Evolutionary conservation across 495 filamentous ascomycete species (phyloP).

Genomic region (Filosporella fistucella): DNA sequence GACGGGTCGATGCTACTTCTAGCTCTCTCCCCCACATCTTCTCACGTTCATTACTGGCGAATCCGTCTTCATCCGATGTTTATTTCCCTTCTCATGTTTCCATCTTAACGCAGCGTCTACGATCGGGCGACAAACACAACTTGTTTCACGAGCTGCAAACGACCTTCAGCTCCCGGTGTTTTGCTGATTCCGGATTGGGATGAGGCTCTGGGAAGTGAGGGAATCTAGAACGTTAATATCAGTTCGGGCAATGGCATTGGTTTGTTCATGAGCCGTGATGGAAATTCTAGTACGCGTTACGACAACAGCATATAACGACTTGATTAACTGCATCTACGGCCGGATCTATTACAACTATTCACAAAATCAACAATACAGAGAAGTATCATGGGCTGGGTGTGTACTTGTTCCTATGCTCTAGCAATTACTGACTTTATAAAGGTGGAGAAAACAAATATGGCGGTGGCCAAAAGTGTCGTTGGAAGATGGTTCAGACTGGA

Average conservation of each 20-base stretch:
- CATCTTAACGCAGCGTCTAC: not conserved
- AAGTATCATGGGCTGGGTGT: slow-evolving; percentile 23
- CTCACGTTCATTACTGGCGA: not conserved
- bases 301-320: no score
- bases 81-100: not conserved
- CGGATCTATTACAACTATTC: not conserved
- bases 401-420: not conserved
- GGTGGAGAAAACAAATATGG: slow-evolving; percentile 27
- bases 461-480: slow-evolving; percentile 36
- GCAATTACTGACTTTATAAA: slow-evolving; percentile 3
- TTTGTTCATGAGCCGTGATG: not conserved
- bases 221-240: not conserved
- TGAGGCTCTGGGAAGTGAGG: not conserved
- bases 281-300: slow-evolving; percentile 4
- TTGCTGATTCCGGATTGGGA: not conserved
- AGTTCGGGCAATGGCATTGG: not conserved
- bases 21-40: slow-evolving; percentile 5
- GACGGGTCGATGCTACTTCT: not conserved
- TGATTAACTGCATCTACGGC: no score
- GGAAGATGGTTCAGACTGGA: slow-evolving; percentile 73
- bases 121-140: not conserved
- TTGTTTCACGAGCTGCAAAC: slow-evolving; percentile 3
- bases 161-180: not conserved
- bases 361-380: slow-evolving; percentile 7
- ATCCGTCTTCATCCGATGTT: not conserved